These are phyloP conservation scores for Austropuccinia psidii DNA, from an alignment of 1,284 basidiomycete species.

Conservation along the genomic window DNA sequence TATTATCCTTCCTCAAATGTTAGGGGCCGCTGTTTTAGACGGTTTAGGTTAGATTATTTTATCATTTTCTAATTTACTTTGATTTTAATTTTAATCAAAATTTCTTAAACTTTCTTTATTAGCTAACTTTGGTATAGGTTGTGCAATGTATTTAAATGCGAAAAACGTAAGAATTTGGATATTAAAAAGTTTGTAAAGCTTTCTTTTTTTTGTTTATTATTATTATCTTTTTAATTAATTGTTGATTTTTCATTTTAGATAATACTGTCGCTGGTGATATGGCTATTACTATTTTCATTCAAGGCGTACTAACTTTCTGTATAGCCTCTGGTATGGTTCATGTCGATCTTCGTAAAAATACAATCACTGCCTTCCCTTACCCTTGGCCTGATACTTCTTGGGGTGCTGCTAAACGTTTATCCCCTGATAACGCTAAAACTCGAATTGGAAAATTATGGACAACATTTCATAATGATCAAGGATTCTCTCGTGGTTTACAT, in stretches of 20 bases:
- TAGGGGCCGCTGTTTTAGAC: conserved; percentile 38
- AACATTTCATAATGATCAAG: conserved; percentile 40
- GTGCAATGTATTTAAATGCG: conserved; percentile 33
- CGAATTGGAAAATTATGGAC: conserved; percentile 37
- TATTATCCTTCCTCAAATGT: conserved; percentile 32
- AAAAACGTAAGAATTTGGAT: conserved; percentile 27
- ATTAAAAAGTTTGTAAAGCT: background rate
- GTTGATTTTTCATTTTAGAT: background rate
- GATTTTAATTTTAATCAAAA: background rate
- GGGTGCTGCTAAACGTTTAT: conserved; percentile 36
- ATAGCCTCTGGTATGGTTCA: conserved; percentile 43
- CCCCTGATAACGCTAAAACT: conserved; percentile 37
- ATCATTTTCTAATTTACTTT: background rate
- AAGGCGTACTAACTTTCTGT: conserved; percentile 43
- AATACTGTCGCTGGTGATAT: conserved; percentile 39
- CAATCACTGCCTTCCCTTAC: conserved; percentile 40
- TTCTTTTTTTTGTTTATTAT: background rate
- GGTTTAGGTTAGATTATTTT: conserved; percentile 26
- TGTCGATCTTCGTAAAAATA: conserved; percentile 41
- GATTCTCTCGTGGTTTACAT: conserved; percentile 41
- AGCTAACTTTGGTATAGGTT: conserved; percentile 44
- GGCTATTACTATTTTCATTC: conserved; percentile 43
- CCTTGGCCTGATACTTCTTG: conserved; percentile 42
- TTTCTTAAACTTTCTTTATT: too few relatives aligned
- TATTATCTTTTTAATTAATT: background rate